phyloP scores from a whole-genome alignment of 2,329 filamentous ascomycete genomes.

The Diaporthe sp. region DNA sequence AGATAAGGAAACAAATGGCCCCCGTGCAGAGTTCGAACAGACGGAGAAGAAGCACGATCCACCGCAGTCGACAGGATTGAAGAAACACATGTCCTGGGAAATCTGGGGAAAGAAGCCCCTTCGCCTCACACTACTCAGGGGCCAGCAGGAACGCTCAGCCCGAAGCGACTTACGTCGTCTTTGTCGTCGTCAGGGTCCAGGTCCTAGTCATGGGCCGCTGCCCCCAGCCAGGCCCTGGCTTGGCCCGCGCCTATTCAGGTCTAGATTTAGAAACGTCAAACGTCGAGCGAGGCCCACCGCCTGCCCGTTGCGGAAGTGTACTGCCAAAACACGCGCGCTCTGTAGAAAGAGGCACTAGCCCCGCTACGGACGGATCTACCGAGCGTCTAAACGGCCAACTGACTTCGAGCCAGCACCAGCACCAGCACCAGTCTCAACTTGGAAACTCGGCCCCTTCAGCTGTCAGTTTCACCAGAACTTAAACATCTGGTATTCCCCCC shows the following conservation, averaged over 20 bases:
- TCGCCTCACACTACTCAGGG: conserved; percentile 11
- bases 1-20: neutral
- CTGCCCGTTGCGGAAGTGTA: conserved; percentile 4
- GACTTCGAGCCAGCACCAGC: neutral
- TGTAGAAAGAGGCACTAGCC: conserved; percentile 21
- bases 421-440: conserved; percentile 10
- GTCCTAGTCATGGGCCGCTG: neutral
- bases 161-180: conserved; percentile 7
- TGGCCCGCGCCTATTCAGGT: conserved; percentile 22
- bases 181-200: conserved; percentile 36
- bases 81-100: conserved; percentile 29
- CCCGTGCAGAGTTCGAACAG: neutral
- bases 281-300: conserved; percentile 5
- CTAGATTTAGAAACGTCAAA: conserved; percentile 34
- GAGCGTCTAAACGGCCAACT: conserved; percentile 18
- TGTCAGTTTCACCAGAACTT: conserved; percentile 30
- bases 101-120: conserved; percentile 15
- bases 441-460: neutral
- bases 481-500: conserved; percentile 12
- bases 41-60: neutral
- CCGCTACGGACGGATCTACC: conserved; percentile 7
- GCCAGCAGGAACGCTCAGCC: neutral
- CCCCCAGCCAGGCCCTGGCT: neutral
- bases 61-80: neutral
- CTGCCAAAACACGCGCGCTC: conserved; percentile 10